These are phyloP conservation scores for Neocucurbitaria cava DNA, from an alignment of 2,329 filamentous ascomycete species.

Conservation along the genomic window DNA sequence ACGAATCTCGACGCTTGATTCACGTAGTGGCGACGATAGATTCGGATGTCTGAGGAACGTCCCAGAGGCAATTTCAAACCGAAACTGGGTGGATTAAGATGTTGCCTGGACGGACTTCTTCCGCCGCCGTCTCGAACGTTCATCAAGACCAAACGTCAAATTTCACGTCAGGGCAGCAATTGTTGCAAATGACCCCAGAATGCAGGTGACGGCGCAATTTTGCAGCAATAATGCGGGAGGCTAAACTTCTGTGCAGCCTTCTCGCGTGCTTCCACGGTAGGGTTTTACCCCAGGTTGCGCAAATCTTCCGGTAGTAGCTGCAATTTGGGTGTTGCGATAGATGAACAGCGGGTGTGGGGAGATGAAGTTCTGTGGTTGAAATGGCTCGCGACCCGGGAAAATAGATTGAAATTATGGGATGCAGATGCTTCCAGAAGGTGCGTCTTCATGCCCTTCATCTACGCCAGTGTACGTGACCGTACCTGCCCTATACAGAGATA, in stretches of 20 bases:
- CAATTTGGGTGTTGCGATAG: conserved; percentile 29
- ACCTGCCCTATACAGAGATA: conserved; percentile 20
- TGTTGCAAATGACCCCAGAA: conserved; percentile 18
- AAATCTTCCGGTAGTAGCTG: conserved; percentile 40
- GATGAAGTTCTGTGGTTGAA: conserved; percentile 29
- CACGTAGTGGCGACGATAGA: conserved; percentile 7
- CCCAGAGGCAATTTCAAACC: conserved; percentile 16
- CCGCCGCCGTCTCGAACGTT: conserved; percentile 12
- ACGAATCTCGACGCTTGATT: conserved; percentile 5
- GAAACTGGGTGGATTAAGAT: conserved; percentile 11
- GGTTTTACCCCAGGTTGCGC: conserved; percentile 40
- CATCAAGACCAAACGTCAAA: conserved; percentile 17
- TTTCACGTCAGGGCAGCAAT: conserved; percentile 20
- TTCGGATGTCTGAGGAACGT: conserved; percentile 5
- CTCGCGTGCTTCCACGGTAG: conserved; percentile 34
- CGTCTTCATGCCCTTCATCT: conserved; percentile 20
- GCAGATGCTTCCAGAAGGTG: conserved; percentile 40
- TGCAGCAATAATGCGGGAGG: conserved; percentile 25
- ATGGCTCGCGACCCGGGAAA: conserved; percentile 26
- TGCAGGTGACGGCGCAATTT: conserved; percentile 30
- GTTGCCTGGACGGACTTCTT: conserved; percentile 8
- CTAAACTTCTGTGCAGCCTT: conserved; percentile 20
- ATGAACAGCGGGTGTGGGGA: conserved; percentile 42
- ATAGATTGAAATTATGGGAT: conserved; percentile 45
- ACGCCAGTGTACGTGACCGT: conserved; percentile 4